These are phyloP conservation scores for Datura wrightii DNA, from an alignment of 257 asterid species.

Conservation along the genomic window DNA sequence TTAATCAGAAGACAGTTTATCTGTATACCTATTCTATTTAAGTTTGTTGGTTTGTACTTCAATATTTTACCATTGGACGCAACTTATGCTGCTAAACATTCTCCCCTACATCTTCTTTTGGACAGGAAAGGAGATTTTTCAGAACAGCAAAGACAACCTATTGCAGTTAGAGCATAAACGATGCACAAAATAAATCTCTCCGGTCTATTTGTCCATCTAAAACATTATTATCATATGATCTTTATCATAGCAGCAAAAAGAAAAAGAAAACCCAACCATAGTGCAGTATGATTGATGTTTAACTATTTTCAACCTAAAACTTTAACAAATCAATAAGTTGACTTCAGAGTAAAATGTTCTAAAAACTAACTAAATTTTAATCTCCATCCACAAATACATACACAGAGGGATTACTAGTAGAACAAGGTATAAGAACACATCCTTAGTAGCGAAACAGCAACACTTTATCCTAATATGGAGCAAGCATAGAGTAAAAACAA, in stretches of 20 bases:
- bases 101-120: conserved; percentile 24
- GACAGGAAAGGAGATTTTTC: neutral
- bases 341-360: neutral
- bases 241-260: neutral
- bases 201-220: conserved; percentile 20
- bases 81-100: conserved; percentile 2
- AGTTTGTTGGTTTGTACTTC: neutral
- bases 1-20: neutral
- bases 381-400: neutral
- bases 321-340: conserved; percentile 1
- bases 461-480: neutral
- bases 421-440: neutral
- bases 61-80: neutral
- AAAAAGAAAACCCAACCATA: conserved; percentile 11
- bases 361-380: neutral
- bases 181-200: neutral
- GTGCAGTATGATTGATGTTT: conserved; percentile 16
- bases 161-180: conserved; percentile 2
- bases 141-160: neutral
- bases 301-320: neutral
- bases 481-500: neutral
- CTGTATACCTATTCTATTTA: neutral
- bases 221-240: neutral
- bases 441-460: conserved; percentile 1
- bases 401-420: neutral